Base-by-base conservation (phyloP, 2,329 filamentous ascomycete genomes). In the Celoporthe dispersa region DNA sequence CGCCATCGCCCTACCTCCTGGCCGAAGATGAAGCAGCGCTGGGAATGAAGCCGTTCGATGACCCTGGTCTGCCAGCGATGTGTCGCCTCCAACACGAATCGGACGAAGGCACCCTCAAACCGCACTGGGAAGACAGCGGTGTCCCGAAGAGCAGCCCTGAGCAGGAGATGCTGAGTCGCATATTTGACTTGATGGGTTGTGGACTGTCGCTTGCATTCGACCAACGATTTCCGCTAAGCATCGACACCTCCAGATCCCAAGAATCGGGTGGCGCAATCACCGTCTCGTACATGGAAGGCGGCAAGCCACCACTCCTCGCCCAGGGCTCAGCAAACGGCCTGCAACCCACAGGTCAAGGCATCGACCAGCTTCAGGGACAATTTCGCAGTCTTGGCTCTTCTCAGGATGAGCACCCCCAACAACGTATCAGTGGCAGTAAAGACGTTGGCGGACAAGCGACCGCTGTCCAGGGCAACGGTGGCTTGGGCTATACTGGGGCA, bases 1-100 rank as follows among this genome's bases (percentile, higher is more conserved):
- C 78, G 11, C 74, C 80, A 11, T 84, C 81, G 59, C 81, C 81
- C 19, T 88, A 88, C 75, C 78, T 88, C 28, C 80, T 89, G 1
- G 74, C 79, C 0, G 87, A 89, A 74, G 87, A 89, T 69, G 73
- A 84, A 69, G 79, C 84, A 70, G 78, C 81, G 22, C 76, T 83
- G 16, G 84, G 85, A 4, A 75, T 86, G 39, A 78, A 79, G 22
- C 81, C 84, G 3, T 77, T 87, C 25, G 79, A 79, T 59, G 78
- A 79, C 28, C 76, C 80, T 1, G 71, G 75, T 12, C 75, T 85
- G 5, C 81, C 82, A 1, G 73, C 78, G 55, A 78, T 78, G 35
- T 85, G 83, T 68, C 79, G 80, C 68, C 78, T 82, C 22, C 81
- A 79, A 68, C 80, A 78, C 65, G 71, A 75, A 31, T 70, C 74